Percentiles rank a stretch among this genome's conserved stretches.
These are phyloP conservation scores for Fusarium sp. DNA, from an alignment of 2,329 filamentous ascomycete genomes.

Conservation along the genomic window DNA sequence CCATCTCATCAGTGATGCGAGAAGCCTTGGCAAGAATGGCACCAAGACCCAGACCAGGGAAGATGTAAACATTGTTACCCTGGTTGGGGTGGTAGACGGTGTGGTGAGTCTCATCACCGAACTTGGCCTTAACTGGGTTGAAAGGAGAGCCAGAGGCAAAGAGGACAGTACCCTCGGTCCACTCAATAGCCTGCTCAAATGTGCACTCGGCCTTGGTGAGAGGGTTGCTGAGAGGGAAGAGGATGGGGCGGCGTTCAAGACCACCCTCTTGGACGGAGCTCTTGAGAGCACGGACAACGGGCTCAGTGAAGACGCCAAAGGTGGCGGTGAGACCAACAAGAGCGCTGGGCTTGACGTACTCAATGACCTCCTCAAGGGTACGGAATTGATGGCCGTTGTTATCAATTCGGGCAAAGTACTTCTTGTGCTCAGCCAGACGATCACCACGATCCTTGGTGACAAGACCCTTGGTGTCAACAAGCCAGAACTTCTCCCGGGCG, in stretches of 20 bases:
- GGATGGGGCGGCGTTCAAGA: slow-evolving; percentile 83
- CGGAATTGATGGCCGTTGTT: slow-evolving; percentile 78
- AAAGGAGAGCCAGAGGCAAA: slow-evolving; percentile 98
- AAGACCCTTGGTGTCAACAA: slow-evolving; percentile 96
- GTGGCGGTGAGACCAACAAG: slow-evolving; percentile 95
- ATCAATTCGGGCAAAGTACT: slow-evolving; percentile 75
- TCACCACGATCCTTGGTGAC: slow-evolving; percentile 95
- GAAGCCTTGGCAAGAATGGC: slow-evolving; percentile 91
- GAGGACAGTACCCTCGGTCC: slow-evolving; percentile 91
- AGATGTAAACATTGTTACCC: slow-evolving; percentile 92
- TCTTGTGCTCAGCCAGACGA: slow-evolving; percentile 90
- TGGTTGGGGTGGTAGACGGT: slow-evolving; percentile 82
- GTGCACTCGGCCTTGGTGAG: slow-evolving; percentile 97
- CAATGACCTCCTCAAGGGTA: slow-evolving; percentile 89
- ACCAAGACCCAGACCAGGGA: slow-evolving; percentile 94
- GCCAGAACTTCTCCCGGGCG: slow-evolving; percentile 93
- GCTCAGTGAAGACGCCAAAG: slow-evolving; percentile 92
- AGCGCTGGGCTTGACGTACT: slow-evolving; percentile 94
- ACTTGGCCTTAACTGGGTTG: slow-evolving; percentile 76
- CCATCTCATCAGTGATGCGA: slow-evolving; percentile 92
- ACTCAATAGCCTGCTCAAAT: slow-evolving; percentile 90
- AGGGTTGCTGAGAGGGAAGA: slow-evolving; percentile 97
- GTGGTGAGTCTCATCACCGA: slow-evolving; percentile 64
- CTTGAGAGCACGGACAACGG: slow-evolving; percentile 80
- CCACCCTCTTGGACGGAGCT: slow-evolving; percentile 72